Evolutionary conservation across 306 rosid species (phyloP).

Genomic region (Senna tora): DNA sequence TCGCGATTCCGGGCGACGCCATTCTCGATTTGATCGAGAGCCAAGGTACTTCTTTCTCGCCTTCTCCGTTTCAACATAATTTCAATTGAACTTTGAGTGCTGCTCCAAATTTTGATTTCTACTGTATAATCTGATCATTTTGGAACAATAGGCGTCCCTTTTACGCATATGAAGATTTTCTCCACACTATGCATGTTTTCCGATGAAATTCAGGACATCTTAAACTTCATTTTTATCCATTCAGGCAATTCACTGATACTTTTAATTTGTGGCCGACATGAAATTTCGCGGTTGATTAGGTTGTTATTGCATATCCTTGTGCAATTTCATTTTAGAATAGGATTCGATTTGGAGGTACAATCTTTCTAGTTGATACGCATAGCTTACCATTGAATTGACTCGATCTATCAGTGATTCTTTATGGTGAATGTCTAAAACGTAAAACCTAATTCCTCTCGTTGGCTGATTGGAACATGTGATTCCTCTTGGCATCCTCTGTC

Average conservation of each 20-base stretch:
- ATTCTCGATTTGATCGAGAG: conserved; percentile 74
- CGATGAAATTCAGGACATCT: neutral
- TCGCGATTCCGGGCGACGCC: conserved; percentile 71
- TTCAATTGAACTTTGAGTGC: neutral
- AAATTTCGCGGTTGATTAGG: neutral
- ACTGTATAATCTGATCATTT: neutral
- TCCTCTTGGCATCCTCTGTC: neutral
- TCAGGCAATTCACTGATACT: too few species aligned
- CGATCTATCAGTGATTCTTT: neutral
- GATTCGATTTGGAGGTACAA: too few species aligned
- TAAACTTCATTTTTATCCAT: neutral
- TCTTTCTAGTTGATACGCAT: conserved; percentile 8
- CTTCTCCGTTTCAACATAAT: neutral
- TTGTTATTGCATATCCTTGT: neutral
- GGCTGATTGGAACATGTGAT: neutral
- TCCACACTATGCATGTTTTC: neutral
- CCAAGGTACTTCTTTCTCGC: conserved; percentile 60
- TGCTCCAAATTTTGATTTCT: neutral
- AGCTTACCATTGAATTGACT: neutral
- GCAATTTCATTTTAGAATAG: neutral
- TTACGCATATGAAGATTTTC: neutral
- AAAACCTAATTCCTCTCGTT: neutral
- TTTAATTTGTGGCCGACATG: neutral
- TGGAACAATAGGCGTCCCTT: neutral
- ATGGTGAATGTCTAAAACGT: neutral